phyloP scores from a whole-genome alignment of 495 filamentous ascomycete species.

The Haplographium delicatum region DNA sequence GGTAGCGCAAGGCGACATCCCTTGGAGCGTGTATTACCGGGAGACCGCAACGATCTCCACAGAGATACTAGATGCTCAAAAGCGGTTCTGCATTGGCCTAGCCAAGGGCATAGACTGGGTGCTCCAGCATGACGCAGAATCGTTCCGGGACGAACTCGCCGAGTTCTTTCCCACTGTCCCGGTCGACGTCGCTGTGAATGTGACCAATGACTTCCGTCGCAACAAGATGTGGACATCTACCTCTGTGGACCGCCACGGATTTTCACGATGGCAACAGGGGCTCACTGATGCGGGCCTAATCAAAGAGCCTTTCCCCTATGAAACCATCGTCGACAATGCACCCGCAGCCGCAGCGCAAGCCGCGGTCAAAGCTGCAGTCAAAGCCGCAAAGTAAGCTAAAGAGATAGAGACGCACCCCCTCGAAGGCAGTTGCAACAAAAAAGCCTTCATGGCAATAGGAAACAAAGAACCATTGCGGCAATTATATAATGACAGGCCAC shows the following conservation, averaged over 20 bases:
- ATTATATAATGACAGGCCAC: too few species aligned
- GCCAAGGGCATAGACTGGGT: constrained; percentile 3
- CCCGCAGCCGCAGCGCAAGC: not conserved
- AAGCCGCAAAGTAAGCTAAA: not conserved
- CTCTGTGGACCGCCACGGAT: constrained; percentile 2
- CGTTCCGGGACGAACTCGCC: constrained; percentile 1
- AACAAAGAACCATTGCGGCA: too few species aligned
- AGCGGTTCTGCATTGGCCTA: not conserved
- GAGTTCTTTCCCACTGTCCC: constrained; percentile 1
- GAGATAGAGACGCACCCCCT: too few species aligned
- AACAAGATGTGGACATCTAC: constrained; percentile 5
- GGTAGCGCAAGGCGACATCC: constrained; percentile 4
- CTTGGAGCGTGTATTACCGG: constrained; percentile 8
- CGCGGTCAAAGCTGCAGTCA: not conserved
- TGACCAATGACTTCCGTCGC: constrained; percentile 4
- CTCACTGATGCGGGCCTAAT: constrained; percentile 1
- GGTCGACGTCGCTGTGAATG: not conserved
- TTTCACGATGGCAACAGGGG: constrained; percentile 1
- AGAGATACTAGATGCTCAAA: constrained; percentile 2
- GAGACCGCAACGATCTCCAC: not conserved
- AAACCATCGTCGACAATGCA: constrained; percentile 4
- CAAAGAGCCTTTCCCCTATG: constrained; percentile 2
- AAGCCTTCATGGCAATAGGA: too few species aligned
- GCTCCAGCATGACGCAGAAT: constrained; percentile 5
- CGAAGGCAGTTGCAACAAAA: too few species aligned